These are phyloP conservation scores for Gigaspora rosea DNA, from an alignment of 192 early-diverging fungal species.

Conservation along the genomic window DNA sequence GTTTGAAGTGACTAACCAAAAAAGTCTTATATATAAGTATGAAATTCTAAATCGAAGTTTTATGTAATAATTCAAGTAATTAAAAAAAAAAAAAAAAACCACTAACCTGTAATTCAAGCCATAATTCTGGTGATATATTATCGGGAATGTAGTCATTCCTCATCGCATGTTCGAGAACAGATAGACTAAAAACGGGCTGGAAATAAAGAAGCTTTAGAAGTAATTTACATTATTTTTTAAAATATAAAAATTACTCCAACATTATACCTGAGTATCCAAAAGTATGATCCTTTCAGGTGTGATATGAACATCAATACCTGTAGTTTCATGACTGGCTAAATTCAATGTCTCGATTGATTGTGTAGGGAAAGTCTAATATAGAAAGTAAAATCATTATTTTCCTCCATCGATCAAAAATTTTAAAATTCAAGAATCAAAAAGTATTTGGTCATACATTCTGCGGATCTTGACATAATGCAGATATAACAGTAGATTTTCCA, in stretches of 20 bases:
- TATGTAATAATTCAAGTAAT: not conserved
- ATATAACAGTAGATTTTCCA: slow-evolving; percentile 64
- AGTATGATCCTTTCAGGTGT: slow-evolving; percentile 60
- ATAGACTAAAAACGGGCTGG: slow-evolving; percentile 46
- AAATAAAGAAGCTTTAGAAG: not conserved
- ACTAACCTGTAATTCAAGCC: slow-evolving; percentile 36
- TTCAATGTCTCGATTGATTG: slow-evolving; percentile 38
- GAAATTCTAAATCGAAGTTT: not conserved
- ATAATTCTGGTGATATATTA: slow-evolving; percentile 38
- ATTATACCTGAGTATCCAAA: slow-evolving; percentile 49
- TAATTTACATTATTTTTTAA: not conserved
- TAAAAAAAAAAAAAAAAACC: not conserved
- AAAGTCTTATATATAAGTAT: not conserved
- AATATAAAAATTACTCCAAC: not conserved
- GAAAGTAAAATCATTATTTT: not conserved
- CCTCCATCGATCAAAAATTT: not conserved
- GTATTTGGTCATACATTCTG: slow-evolving; percentile 25
- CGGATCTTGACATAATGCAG: slow-evolving; percentile 45
- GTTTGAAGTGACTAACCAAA: slow-evolving; percentile 47
- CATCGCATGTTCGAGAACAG: slow-evolving; percentile 44
- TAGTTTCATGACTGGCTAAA: slow-evolving; percentile 45
- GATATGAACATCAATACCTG: slow-evolving; percentile 61
- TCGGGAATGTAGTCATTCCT: slow-evolving; percentile 33
- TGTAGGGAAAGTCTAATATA: slow-evolving; percentile 31
- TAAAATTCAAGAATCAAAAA: not conserved